These are phyloP conservation scores for Mycena metata DNA, from an alignment of 768 basidiomycete species.

Conservation along the genomic window DNA sequence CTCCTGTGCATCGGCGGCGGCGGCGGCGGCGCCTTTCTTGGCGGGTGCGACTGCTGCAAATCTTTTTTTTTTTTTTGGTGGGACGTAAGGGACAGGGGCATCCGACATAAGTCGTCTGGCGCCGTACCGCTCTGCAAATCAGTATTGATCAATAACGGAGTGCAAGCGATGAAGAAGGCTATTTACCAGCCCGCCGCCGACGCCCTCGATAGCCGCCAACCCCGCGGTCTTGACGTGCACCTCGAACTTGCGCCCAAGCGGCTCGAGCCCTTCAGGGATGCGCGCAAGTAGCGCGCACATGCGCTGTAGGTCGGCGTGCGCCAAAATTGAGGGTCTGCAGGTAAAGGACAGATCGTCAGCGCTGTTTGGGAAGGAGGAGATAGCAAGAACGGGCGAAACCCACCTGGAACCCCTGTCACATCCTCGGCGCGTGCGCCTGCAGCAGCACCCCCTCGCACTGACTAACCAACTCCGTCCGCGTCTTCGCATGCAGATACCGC, in stretches of 20 bases:
- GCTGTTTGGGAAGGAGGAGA: too few species aligned
- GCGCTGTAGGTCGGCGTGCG: slow-evolving; percentile 93
- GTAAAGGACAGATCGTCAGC: too few species aligned
- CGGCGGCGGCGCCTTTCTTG: background rate
- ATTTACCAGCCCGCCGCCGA: slow-evolving; percentile 51
- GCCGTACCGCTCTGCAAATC: too few species aligned
- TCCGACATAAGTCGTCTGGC: too few species aligned
- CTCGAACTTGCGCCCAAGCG: slow-evolving; percentile 92
- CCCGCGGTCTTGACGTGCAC: slow-evolving; percentile 95
- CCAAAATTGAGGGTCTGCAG: too few species aligned
- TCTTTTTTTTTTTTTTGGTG: too few species aligned
- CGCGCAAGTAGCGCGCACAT: slow-evolving; percentile 96
- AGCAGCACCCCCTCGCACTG: slow-evolving; percentile 95
- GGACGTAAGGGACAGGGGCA: too few species aligned
- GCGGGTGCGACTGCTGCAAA: background rate
- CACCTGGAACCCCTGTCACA: slow-evolving; percentile 94
- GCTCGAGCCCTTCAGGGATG: slow-evolving; percentile 91
- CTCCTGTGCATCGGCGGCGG: slow-evolving; percentile 46
- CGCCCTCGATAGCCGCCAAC: slow-evolving; percentile 80
- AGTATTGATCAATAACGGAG: too few species aligned
- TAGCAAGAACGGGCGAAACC: too few species aligned
- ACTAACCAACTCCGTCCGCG: slow-evolving; percentile 82
- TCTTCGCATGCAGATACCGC: slow-evolving; percentile 90
- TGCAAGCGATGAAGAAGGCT: too few species aligned
- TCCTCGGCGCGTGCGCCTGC: slow-evolving; percentile 81